Evolutionary conservation across 768 basidiomycete genomes (phyloP), one percentile per base, ranked within the genome.

Genomic region (Pleurotus giganteus): DNA sequence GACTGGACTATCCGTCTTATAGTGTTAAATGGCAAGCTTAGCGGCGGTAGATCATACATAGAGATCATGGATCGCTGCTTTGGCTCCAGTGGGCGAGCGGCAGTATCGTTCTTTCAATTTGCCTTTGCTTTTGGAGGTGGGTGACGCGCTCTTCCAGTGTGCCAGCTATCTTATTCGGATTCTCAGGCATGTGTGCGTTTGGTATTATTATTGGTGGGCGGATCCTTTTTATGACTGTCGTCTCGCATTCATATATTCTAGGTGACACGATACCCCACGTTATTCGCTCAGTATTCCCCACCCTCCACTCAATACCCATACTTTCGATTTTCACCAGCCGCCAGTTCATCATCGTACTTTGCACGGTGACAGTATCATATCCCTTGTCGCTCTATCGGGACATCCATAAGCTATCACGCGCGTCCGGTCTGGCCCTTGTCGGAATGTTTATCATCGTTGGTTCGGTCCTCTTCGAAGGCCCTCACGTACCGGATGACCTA

Each of bases 1-100:
- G 91, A 92, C 69, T 97, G 95, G 95, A 99, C 97, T 2, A 97
- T 99, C 53, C 86, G 94, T 15, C 83, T 99, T 27, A 96, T 99
- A 52, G 91, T 98, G 37, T 67, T 93, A 62, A 98, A 98, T 66
- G 96, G 94, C 28, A 99, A 99, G 74, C 76, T 99, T 55, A 94
- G 93, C 61, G 96, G 97, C 0, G 78, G 90, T 45, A 86, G 84
- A 60, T 92, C 92, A 2, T 98, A 98, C 65, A 94, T 95, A 56
- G 94, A 89, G 61, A 89, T 97, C 53, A 96, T 98, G 94, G 77
- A 90, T 66, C 88, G 85, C 47, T 95, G 91, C 69, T 99, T 95
- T 69, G 97, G 97, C 5, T 69, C 82, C 11, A 87, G 85, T 51
- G 97, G 97, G n/a, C 83, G 93, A 49, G 91, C 92, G 2, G 91